Evolutionary conservation across 257 asterid genomes (phyloP).

Genomic region (Nemophila menziesii): DNA sequence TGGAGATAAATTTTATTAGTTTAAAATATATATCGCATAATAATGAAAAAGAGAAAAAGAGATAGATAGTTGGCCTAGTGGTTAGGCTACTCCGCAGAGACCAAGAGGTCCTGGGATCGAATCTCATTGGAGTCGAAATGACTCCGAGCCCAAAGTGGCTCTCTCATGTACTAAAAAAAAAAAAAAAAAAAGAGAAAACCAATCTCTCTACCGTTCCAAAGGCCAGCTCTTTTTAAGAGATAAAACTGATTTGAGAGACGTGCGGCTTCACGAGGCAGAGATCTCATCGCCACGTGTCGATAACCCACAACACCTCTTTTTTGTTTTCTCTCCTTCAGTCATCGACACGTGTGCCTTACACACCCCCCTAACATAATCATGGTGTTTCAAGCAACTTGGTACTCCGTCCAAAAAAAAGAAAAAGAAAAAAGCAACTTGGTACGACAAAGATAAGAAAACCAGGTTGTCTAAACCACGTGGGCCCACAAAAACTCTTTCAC

Average conservation of each 20-base stretch:
- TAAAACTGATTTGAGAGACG: not conserved
- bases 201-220: no score
- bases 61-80: no score
- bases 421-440: no score
- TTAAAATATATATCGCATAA: no score
- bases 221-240: no score
- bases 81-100: no score
- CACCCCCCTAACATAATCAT: not conserved
- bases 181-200: not conserved
- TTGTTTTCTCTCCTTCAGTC: not conserved
- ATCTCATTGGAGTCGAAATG: no score
- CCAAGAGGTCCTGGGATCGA: no score
- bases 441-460: constrained; percentile 24
- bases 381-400: not conserved
- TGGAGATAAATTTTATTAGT: no score
- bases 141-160: no score
- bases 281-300: constrained; percentile 11
- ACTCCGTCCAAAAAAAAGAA: not conserved
- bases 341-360: constrained; percentile 12
- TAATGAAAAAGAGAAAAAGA: no score
- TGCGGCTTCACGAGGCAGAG: constrained; percentile 10
- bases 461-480: constrained; percentile 46
- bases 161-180: not conserved
- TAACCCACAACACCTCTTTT: no score
- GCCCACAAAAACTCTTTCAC: not conserved